phyloP scores from a whole-genome alignment of 2,329 filamentous ascomycete species.

The Neofusicoccum kwambonambiense region DNA sequence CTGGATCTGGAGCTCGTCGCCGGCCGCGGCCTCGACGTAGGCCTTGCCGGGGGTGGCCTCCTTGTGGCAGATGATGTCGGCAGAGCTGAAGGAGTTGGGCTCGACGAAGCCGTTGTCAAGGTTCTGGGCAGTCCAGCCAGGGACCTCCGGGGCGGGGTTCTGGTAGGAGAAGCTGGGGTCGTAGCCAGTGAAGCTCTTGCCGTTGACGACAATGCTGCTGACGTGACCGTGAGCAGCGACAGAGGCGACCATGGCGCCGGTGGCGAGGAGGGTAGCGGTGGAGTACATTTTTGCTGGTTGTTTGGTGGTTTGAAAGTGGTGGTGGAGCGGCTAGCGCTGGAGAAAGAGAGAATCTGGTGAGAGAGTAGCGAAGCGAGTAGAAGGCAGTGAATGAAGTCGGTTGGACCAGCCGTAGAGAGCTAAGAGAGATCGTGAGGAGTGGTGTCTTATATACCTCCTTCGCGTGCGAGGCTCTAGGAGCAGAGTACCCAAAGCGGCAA shows the following conservation, averaged over 20 bases:
- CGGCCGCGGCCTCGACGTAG: conserved; percentile 34
- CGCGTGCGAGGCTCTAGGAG: conserved; percentile 3
- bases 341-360: conserved; percentile 7
- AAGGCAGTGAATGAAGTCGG: conserved; percentile 16
- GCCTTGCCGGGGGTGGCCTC: conserved; percentile 30
- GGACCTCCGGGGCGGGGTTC: conserved; percentile 30
- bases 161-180: conserved; percentile 32
- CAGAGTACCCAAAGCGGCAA: not conserved
- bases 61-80: conserved; percentile 40
- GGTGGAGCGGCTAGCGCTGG: conserved; percentile 10
- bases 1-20: conserved; percentile 32
- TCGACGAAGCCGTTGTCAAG: conserved; percentile 38
- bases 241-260: conserved; percentile 26
- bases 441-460: conserved; percentile 9
- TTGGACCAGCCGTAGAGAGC: conserved; percentile 17
- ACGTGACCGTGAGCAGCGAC: conserved; percentile 32
- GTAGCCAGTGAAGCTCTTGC: conserved; percentile 31
- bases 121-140: conserved; percentile 36
- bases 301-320: not conserved
- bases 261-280: conserved; percentile 33
- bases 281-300: conserved; percentile 21
- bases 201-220: conserved; percentile 28
- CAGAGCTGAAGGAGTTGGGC: conserved; percentile 26
- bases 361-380: conserved; percentile 5
- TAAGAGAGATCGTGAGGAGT: not conserved